phyloP scores from a whole-genome alignment of 805 yeast genomes.

The Trichomonascus vanleenenianus region DNA sequence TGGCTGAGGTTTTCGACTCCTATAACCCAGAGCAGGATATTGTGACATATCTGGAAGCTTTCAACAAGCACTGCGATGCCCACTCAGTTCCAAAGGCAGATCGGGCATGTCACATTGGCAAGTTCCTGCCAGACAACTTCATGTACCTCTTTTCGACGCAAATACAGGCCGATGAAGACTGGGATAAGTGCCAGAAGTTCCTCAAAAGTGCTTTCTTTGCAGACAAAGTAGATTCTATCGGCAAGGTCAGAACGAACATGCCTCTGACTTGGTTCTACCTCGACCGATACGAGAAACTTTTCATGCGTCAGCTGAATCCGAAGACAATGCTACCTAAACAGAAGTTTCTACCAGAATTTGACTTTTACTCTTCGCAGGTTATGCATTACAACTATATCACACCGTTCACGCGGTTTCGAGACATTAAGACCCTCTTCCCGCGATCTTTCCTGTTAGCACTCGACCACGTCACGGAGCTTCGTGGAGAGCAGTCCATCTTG shows the following conservation, averaged over 20 bases:
- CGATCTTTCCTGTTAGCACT: background rate
- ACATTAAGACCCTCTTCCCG: background rate
- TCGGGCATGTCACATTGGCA: background rate
- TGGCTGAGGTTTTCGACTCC: background rate
- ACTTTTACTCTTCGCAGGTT: background rate
- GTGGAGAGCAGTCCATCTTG: background rate
- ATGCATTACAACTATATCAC: background rate
- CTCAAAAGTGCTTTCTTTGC: background rate
- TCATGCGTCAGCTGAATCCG: background rate
- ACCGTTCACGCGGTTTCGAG: background rate
- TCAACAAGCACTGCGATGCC: background rate
- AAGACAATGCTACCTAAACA: background rate
- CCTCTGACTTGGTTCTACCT: background rate
- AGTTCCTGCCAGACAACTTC: background rate
- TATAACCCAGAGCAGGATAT: background rate
- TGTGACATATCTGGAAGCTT: background rate
- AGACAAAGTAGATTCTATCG: background rate
- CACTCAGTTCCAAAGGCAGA: background rate
- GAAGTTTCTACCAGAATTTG: background rate
- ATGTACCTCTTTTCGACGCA: background rate
- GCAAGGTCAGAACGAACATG: background rate
- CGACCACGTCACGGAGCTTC: background rate
- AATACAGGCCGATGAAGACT: background rate
- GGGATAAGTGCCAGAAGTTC: background rate
- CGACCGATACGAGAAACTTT: background rate